Evolutionary conservation across 2,329 filamentous ascomycete genomes (phyloP).

Genomic region (Pyrenophora graminea): DNA sequence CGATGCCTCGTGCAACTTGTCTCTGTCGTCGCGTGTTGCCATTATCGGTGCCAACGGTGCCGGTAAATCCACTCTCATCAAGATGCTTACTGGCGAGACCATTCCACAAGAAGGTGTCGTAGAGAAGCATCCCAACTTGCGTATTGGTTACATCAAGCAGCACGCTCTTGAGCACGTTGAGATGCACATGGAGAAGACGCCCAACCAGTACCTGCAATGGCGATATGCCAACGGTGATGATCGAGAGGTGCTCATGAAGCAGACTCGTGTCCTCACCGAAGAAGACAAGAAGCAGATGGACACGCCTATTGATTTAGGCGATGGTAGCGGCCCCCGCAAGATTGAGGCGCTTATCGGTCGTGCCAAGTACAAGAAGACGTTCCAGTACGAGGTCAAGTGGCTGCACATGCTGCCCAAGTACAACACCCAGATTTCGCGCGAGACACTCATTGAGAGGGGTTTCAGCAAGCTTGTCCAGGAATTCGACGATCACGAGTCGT

Average conservation of each 20-base stretch:
- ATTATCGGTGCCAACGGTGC: slow-evolving; percentile 98
- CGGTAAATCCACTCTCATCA: slow-evolving; percentile 97
- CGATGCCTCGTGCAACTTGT: slow-evolving; percentile 86
- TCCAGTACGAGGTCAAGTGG: slow-evolving; percentile 99
- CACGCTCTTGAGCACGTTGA: slow-evolving; percentile 98
- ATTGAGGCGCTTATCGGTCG: slow-evolving; percentile 91
- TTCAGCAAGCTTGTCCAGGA: slow-evolving; percentile 95
- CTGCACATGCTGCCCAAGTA: slow-evolving; percentile 82
- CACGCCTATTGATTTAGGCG: slow-evolving; percentile 80
- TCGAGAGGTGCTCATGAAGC: slow-evolving; percentile 95
- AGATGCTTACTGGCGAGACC: slow-evolving; percentile 90
- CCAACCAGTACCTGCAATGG: slow-evolving; percentile 98
- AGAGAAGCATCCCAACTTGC: slow-evolving; percentile 97
- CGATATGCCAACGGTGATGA: slow-evolving; percentile 97
- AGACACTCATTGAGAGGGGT: slow-evolving; percentile 82
- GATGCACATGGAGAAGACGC: slow-evolving; percentile 99
- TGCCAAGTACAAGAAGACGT: slow-evolving; percentile 98
- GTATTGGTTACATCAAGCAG: slow-evolving; percentile 99
- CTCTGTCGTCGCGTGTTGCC: slow-evolving; percentile 87
- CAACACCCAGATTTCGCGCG: slow-evolving; percentile 90
- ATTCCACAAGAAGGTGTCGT: slow-evolving; percentile 84
- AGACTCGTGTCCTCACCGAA: slow-evolving; percentile 85
- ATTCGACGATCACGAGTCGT: slow-evolving; percentile 97
- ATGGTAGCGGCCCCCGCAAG: slow-evolving; percentile 76
- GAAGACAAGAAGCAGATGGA: slow-evolving; percentile 91